A percentile compares a stretch with the other conserved stretches of the same genome.
phyloP scores from a whole-genome alignment of 768 basidiomycete genomes.

The Suillus lakei region DNA sequence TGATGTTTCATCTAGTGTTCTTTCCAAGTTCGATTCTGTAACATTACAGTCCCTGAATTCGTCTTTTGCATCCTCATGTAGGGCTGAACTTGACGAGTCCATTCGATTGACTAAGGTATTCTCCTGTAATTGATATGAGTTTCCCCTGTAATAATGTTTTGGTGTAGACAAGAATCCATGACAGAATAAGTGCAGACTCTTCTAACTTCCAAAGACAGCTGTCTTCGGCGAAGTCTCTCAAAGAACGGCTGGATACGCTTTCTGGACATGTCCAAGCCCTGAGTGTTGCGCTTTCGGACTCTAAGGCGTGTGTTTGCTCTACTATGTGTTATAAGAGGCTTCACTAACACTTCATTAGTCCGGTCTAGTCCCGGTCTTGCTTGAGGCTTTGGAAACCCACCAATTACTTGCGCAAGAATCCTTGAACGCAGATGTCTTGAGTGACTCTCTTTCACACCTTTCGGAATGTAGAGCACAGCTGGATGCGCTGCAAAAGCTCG shows the following conservation, averaged over 20 bases:
- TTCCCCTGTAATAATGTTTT: slow-evolving; percentile 20
- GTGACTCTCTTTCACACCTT: slow-evolving; percentile 60
- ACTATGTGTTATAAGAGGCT: slow-evolving; percentile 10
- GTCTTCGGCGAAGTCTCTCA: slow-evolving; percentile 64
- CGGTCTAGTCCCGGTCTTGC: slow-evolving; percentile 66
- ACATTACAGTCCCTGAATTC: slow-evolving; percentile 62
- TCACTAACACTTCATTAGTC: slow-evolving; percentile 46
- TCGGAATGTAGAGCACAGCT: slow-evolving; percentile 55
- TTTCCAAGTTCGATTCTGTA: slow-evolving; percentile 70
- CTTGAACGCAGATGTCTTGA: slow-evolving; percentile 54
- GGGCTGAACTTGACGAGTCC: slow-evolving; percentile 71
- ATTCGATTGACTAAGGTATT: slow-evolving; percentile 74
- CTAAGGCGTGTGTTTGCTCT: slow-evolving; percentile 52
- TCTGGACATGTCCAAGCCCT: slow-evolving; percentile 57
- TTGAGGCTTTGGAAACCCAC: slow-evolving; percentile 62
- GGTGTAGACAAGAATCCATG: slow-evolving; percentile 67
- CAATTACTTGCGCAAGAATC: slow-evolving; percentile 66
- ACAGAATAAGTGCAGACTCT: slow-evolving; percentile 69
- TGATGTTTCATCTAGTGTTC: slow-evolving; percentile 73
- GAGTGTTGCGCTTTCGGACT: slow-evolving; percentile 53
- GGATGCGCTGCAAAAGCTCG: slow-evolving; percentile 47
- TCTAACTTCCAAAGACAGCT: slow-evolving; percentile 69
- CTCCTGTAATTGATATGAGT: slow-evolving; percentile 5
- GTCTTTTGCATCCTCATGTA: slow-evolving; percentile 67
- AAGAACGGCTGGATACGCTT: slow-evolving; percentile 58